Percentiles rank a stretch among this genome's conserved stretches.
These are phyloP conservation scores for Furcasterigmium sp. DNA, from an alignment of 2,329 filamentous ascomycete genomes.

Conservation along the genomic window DNA sequence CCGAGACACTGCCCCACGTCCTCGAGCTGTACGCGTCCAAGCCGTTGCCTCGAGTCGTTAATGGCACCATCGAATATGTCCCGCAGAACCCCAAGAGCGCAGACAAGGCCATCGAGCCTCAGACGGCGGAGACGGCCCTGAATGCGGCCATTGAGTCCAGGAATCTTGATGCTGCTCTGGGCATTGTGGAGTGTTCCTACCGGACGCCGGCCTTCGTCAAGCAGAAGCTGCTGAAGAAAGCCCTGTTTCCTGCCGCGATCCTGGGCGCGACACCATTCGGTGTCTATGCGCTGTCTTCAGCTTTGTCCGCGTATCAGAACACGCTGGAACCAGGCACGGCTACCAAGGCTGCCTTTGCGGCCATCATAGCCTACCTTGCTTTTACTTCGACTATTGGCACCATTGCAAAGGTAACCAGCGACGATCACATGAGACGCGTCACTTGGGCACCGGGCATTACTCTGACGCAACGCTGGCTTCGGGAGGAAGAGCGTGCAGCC, in stretches of 20 bases:
- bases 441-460: conserved; percentile 84
- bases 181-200: conserved; percentile 67
- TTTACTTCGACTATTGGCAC: conserved; percentile 78
- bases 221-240: conserved; percentile 61
- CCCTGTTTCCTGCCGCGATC: conserved; percentile 53
- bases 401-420: conserved; percentile 78
- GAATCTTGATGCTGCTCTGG: conserved; percentile 72
- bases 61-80: conserved; percentile 54
- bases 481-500: conserved; percentile 84
- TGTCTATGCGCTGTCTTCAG: conserved; percentile 65
- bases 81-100: conserved; percentile 62
- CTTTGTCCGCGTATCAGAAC: conserved; percentile 60
- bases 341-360: conserved; percentile 73
- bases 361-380: conserved; percentile 76
- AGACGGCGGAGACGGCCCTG: conserved; percentile 68
- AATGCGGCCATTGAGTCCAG: conserved; percentile 73
- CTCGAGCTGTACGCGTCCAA: conserved; percentile 83
- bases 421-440: conserved; percentile 92
- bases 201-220: conserved; percentile 60
- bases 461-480: conserved; percentile 74
- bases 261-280: conserved; percentile 57
- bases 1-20: conserved; percentile 72
- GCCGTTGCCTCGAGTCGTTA: conserved; percentile 59
- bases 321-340: conserved; percentile 74
- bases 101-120: conserved; percentile 66